Evolutionary conservation across 2,329 filamentous ascomycete species (phyloP).

Genomic region (Aureobasidium melanogenum): DNA sequence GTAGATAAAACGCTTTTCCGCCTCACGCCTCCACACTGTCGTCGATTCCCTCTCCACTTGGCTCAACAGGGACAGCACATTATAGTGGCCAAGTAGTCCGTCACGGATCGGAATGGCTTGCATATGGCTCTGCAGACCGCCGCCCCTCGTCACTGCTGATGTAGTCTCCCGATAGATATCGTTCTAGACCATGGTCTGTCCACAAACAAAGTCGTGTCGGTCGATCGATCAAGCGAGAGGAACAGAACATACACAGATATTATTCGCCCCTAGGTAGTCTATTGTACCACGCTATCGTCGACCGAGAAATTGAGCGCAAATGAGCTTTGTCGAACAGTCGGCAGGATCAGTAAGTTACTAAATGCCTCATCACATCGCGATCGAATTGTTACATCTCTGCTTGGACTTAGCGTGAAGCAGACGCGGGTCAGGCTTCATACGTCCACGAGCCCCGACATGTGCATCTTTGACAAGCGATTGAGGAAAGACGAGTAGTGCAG

Average conservation of each 20-base stretch:
- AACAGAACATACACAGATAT: not conserved
- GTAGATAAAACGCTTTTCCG: not conserved
- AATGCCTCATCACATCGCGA: not conserved
- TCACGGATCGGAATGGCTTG: not conserved
- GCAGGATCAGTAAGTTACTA: not conserved
- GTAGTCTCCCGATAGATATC: not conserved
- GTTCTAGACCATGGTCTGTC: not conserved
- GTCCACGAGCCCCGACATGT: not conserved
- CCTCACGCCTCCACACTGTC: not conserved
- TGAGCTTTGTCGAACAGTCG: not conserved
- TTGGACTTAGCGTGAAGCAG: not conserved
- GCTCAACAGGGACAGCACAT: not conserved
- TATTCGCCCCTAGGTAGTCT: not conserved
- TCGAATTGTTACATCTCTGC: not conserved
- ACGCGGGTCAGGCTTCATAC: not conserved
- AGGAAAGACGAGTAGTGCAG: not conserved
- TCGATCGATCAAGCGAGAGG: not conserved
- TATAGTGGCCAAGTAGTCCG: not conserved
- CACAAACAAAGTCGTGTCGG: not conserved
- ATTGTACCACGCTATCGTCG: not conserved
- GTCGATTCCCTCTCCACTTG: not conserved
- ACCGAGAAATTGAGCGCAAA: not conserved
- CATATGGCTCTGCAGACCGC: not conserved
- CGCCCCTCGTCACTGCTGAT: not conserved
- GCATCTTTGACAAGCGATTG: not conserved